Evolutionary conservation across 768 basidiomycete genomes (phyloP), one percentile per base, ranked within the genome.

Genomic region (Leucocoprinus sp.): DNA sequence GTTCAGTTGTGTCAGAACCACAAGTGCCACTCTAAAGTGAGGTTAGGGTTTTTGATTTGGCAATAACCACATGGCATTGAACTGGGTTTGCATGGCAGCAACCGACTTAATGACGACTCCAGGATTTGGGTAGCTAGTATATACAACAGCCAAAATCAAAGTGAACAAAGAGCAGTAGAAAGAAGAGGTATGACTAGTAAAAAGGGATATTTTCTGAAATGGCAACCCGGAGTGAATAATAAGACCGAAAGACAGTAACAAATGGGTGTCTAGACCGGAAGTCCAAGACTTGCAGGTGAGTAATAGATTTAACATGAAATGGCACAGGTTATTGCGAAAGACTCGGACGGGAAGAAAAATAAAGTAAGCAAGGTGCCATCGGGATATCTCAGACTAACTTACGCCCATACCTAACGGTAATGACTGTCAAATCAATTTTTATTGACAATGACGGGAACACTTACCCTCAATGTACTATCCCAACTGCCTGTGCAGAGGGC

Each of bases 401-500:
- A 91, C 70, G 88, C 88, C 88, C 88, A 91, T 46, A 91, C 87
- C 88, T 91, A 52, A 17, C 34, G 34, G 42, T 46, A 45, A 15
- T 19, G 27, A 28, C 2, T 27, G 12, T 48, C 17, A 35, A 35
- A 53, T 33, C 55, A 29, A 37, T 8, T 26, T n/a, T 48, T 40
- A 12, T 12, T 29, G 17, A 22, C 43, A 28, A 18, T 35, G 21
- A 54, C 51, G 5, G 37, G 36, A 27, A 37, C 29, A 24, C 71
- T 56, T 60, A 93, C 93, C 77, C 91, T 84, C 57, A 97, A 81
- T 39, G 92, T 89, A 66, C 89, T 92, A 63, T 99, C 95, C 95
- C 95, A 99, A 62, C 84, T 87, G 42, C 95, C 95, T 27, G 95
- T 99, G 74, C 95, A 97, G 48, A 99, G 82, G 37, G 95, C 95